Conservation (phyloP, 2,329 filamentous ascomycete genomes). For the Penicillium sp. region DNA sequence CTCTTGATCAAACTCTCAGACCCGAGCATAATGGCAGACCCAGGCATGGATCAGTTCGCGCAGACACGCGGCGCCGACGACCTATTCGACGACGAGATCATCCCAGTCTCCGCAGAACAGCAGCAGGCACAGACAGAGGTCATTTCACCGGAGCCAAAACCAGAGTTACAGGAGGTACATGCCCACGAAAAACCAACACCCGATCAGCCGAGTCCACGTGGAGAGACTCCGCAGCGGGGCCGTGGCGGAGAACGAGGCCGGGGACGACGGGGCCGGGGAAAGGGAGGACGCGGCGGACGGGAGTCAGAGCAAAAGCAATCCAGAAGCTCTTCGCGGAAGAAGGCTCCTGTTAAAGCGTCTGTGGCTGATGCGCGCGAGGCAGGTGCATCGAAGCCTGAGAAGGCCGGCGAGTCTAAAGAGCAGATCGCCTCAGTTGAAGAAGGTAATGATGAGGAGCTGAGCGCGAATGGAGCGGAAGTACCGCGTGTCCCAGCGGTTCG, state of each 20-base stretch:
- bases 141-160: constrained; percentile 14
- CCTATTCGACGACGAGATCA: constrained; percentile 52
- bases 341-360: constrained; percentile 16
- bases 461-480: constrained; percentile 22
- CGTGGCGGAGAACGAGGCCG: constrained; percentile 34
- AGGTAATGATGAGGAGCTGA: constrained; percentile 6
- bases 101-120: constrained; percentile 42
- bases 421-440: constrained; percentile 12
- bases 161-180: constrained; percentile 13
- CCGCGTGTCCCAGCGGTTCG: constrained; percentile 49
- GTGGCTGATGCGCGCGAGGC: constrained; percentile 17
- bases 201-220: constrained; percentile 22
- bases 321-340: constrained; percentile 20
- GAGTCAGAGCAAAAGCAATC: constrained; percentile 21
- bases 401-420: constrained; percentile 14
- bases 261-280: constrained; percentile 31
- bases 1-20: neutral
- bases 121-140: constrained; percentile 28
- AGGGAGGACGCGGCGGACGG: constrained; percentile 23
- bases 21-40: constrained; percentile 16
- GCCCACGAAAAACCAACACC: constrained; percentile 13
- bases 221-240: constrained; percentile 28
- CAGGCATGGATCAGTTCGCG: constrained; percentile 48
- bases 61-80: constrained; percentile 52
- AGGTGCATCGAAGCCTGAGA: constrained; percentile 17